Evolutionary conservation across 2,329 filamentous ascomycete genomes (phyloP), one percentile per base, ranked within the genome.

Genomic region (Colletotrichum spaethianum): DNA sequence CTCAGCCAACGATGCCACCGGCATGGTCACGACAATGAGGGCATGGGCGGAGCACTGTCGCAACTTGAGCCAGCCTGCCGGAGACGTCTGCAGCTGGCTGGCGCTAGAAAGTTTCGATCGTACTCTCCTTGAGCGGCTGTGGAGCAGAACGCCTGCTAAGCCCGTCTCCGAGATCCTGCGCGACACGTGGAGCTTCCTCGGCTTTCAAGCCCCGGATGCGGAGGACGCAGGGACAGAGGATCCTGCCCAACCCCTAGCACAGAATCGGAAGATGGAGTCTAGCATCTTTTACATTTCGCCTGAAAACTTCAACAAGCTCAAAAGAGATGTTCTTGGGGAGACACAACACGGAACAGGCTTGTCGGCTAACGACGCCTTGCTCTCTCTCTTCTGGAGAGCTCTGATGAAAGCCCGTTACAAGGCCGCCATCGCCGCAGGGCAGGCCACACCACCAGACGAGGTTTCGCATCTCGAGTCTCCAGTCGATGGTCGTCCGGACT

Each of bases 391-490:
- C 70, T 84, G 83, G 83, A 79, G 81, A 0, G 76, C 79, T 0
- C 76, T 81, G 0, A 78, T 83, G 52, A 75, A 78, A 26, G 79
- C 82, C 1, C 77, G 83, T 16, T 80, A 38, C 52, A 79, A 77
- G 1, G 80, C 82, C 1, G 80, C 77, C 2, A 77, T 64, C 26
- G 74, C 75, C 11, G 70, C 76, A 4, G 72, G 74, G 0, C 65
- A 76, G 33, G 53, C 75, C 20, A 75, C 70, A 1, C 74, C 75
- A 0, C 70, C 77, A 0, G 75, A 79, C 9, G 78, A 79, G 12
- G 57, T 76, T 16, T 79, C 80, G 1, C 80, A 82, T 44, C 74
- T 84, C 6, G 82, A 84, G 52, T 61, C 81, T 4, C 78, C 81
- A 2, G 81, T 77, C 1, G 82, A 81, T 28, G 78, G 75, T 0